These are phyloP conservation scores for Lichtheimia hyalospora DNA, from an alignment of 371 early-diverging fungal species.

Conservation along the genomic window DNA sequence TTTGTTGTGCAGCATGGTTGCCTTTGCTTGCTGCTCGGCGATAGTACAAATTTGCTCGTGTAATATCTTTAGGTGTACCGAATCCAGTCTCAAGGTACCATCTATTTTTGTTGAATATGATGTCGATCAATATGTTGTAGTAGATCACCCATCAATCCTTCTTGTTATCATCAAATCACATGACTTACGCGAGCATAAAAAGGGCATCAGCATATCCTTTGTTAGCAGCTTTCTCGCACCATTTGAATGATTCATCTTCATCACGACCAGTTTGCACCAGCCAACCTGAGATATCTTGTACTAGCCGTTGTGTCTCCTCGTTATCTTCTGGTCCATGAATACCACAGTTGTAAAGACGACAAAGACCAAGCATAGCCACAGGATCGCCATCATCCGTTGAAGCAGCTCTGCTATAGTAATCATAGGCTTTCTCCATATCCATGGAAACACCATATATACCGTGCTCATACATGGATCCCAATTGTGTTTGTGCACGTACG, in stretches of 20 bases:
- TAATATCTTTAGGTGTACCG: conserved; percentile 21
- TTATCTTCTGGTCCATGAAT: conserved; percentile 25
- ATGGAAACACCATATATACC: conserved; percentile 20
- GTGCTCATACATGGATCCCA: conserved; percentile 26
- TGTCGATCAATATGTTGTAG: conserved; percentile 21
- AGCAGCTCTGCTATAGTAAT: conserved; percentile 22
- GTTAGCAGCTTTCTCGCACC: conserved; percentile 46
- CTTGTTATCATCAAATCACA: neutral
- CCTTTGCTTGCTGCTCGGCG: conserved; percentile 25
- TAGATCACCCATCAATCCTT: neutral
- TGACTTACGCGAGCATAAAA: conserved; percentile 18
- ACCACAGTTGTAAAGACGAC: conserved; percentile 23
- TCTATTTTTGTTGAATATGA: conserved; percentile 12
- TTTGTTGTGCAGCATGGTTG: conserved; percentile 13
- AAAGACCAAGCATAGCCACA: conserved; percentile 29
- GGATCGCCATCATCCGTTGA: conserved; percentile 5
- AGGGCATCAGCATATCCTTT: conserved; percentile 31
- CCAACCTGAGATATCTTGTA: conserved; percentile 38
- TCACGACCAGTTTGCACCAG: conserved; percentile 23
- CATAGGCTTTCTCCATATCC: conserved; percentile 17
- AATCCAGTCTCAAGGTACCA: conserved; percentile 32
- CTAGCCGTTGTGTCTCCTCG: conserved; percentile 12
- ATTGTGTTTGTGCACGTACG: conserved; percentile 15
- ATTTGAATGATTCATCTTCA: conserved; percentile 47
- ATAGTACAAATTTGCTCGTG: conserved; percentile 20